Evolutionary conservation across 495 filamentous ascomycete species (phyloP).

Genomic region (Aspergillus kassunensis): DNA sequence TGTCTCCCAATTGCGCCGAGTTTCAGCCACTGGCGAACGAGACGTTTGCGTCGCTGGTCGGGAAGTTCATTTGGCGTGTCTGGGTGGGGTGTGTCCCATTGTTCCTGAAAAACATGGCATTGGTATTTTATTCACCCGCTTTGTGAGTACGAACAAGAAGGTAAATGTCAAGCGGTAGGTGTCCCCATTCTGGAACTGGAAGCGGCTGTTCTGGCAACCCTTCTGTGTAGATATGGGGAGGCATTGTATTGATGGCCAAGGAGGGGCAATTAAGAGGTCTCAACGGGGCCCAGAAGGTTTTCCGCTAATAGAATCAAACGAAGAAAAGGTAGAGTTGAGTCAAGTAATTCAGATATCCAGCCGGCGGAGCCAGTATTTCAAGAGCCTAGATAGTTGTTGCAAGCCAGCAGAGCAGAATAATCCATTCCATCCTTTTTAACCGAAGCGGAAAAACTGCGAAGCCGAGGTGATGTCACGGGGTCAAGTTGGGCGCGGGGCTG

Average conservation of each 20-base stretch:
- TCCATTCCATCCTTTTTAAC: too few relatives aligned
- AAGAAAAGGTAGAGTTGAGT: too few relatives aligned
- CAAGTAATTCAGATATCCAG: too few relatives aligned
- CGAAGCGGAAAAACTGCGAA: too few relatives aligned
- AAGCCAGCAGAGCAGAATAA: too few relatives aligned
- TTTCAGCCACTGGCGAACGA: not conserved
- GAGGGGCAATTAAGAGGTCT: too few relatives aligned
- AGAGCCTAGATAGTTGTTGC: too few relatives aligned
- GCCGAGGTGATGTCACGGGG: too few relatives aligned
- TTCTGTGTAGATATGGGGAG: conserved; percentile 2
- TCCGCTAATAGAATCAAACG: too few relatives aligned
- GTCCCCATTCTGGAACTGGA: not conserved
- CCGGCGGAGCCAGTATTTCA: too few relatives aligned
- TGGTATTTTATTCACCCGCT: not conserved
- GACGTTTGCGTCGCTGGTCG: not conserved
- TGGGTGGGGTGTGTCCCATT: not conserved
- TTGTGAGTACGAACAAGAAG: not conserved
- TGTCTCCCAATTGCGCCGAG: not conserved
- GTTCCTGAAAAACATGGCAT: not conserved
- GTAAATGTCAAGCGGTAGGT: conserved; percentile 1
- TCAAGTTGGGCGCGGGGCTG: too few relatives aligned
- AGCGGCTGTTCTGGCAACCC: not conserved
- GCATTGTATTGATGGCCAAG: not conserved
- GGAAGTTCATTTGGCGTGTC: not conserved
- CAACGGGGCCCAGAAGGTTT: too few relatives aligned